Evolutionary conservation across 768 basidiomycete genomes (phyloP).

Genomic region (Boletellus sp.): DNA sequence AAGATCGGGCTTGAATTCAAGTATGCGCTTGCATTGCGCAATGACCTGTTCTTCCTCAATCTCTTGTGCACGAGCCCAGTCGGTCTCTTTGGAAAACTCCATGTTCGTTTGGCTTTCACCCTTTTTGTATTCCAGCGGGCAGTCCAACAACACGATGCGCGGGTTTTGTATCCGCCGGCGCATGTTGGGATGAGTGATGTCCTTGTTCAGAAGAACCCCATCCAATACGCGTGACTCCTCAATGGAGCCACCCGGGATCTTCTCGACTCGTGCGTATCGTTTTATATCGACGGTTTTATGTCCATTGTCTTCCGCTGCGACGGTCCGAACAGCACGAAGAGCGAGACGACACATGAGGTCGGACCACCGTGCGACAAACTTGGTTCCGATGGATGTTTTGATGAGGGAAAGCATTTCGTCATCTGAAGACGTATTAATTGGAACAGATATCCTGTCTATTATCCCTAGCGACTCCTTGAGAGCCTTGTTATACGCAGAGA

Average conservation of each 20-base stretch:
- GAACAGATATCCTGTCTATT: slow-evolving; percentile 81
- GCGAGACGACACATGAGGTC: slow-evolving; percentile 97
- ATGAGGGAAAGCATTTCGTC: slow-evolving; percentile 93
- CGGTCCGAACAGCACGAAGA: slow-evolving; percentile 86
- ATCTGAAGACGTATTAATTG: slow-evolving; percentile 84
- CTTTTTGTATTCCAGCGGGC: slow-evolving; percentile 98
- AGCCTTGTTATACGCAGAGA: slow-evolving; percentile 95
- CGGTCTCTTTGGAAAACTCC: slow-evolving; percentile 90
- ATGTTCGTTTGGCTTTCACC: slow-evolving; percentile 98
- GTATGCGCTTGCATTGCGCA: slow-evolving; percentile 72
- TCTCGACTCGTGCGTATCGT: slow-evolving; percentile 96
- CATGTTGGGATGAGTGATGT: slow-evolving; percentile 98
- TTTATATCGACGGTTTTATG: slow-evolving; percentile 95
- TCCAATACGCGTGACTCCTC: slow-evolving; percentile 84
- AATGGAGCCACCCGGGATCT: slow-evolving; percentile 96
- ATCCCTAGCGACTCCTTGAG: slow-evolving; percentile 89
- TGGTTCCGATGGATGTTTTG: slow-evolving; percentile 98
- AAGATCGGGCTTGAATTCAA: slow-evolving; percentile 93
- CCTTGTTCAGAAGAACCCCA: slow-evolving; percentile 98
- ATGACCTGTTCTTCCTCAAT: slow-evolving; percentile 98
- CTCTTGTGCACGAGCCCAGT: slow-evolving; percentile 89
- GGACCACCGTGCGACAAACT: slow-evolving; percentile 94
- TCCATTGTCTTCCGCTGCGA: slow-evolving; percentile 71
- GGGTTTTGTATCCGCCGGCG: slow-evolving; percentile 86
- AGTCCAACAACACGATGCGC: slow-evolving; percentile 85